These are phyloP conservation scores for Nicotiana undulata DNA, from an alignment of 257 asterid genomes.

Conservation along the genomic window DNA sequence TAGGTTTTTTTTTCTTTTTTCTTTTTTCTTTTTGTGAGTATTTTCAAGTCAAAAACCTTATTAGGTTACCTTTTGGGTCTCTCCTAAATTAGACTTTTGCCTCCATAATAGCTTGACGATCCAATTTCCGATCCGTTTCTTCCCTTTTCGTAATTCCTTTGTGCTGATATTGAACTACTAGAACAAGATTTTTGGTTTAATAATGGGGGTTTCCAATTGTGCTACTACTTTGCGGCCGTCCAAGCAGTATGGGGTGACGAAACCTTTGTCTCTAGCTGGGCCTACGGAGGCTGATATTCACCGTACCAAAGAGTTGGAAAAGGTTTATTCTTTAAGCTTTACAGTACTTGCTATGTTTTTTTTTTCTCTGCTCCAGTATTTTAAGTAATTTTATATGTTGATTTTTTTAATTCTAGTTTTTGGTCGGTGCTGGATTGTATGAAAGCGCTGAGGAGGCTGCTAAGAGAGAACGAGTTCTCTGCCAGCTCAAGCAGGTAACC, in stretches of 20 bases:
- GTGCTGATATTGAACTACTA: neutral
- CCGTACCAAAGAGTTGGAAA: conserved; percentile 62
- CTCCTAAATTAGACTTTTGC: neutral
- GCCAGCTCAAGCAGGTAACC: conserved; percentile 64
- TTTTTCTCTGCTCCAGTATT: neutral
- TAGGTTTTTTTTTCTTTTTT: neutral
- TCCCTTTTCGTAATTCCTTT: neutral
- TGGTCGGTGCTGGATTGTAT: conserved; percentile 63
- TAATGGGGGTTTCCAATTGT: neutral
- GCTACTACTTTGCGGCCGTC: conserved; percentile 19
- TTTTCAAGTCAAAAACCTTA: neutral
- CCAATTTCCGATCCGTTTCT: neutral
- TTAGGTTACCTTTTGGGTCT: neutral
- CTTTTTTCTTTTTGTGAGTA: neutral
- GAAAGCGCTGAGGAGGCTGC: conserved; percentile 69
- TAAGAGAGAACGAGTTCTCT: conserved; percentile 65
- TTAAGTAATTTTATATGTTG: conserved; percentile 11
- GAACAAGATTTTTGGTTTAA: neutral
- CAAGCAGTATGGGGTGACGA: conserved; percentile 70
- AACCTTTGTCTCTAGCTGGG: conserved; percentile 67
- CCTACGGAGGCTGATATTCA: conserved; percentile 58
- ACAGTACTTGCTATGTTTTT: neutral
- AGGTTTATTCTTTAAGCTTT: conserved; percentile 31
- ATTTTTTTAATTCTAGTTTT: conserved; percentile 33
- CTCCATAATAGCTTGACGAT: neutral